Evolutionary conservation across 2,329 filamentous ascomycete species (phyloP).

Genomic region (Davidsoniella neocaledoniae): DNA sequence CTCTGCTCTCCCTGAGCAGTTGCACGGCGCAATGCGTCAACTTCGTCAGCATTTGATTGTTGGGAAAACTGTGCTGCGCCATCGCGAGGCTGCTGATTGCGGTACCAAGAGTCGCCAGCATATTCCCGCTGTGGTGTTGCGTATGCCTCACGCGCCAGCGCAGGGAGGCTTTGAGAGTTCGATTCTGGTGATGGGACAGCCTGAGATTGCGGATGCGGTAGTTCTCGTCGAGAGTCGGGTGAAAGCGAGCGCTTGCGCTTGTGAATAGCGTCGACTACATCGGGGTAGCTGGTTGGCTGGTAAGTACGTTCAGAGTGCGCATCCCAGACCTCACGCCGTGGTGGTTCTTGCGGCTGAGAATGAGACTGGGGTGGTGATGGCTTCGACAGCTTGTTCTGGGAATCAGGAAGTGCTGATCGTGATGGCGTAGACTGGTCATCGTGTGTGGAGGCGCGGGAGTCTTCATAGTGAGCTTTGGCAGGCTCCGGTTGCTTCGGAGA

Average conservation of each 20-base stretch:
- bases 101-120: slow-evolving; percentile 31
- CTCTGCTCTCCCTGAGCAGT: slow-evolving; percentile 36
- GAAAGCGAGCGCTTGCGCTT: slow-evolving; percentile 59
- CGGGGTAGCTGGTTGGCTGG: slow-evolving; percentile 7
- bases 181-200: slow-evolving; percentile 1
- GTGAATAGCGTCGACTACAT: slow-evolving; percentile 29
- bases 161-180: slow-evolving; percentile 2
- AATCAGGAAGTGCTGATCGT: slow-evolving; percentile 14
- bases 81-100: slow-evolving; percentile 28
- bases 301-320: slow-evolving; percentile 7
- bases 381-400: slow-evolving; percentile 2
- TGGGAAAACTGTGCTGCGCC: slow-evolving; percentile 30
- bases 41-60: slow-evolving; percentile 33
- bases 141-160: slow-evolving; percentile 22
- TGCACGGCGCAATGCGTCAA: slow-evolving; percentile 28
- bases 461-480: slow-evolving; percentile 14
- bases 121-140: slow-evolving; percentile 27
- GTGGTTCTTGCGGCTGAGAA: slow-evolving; percentile 3
- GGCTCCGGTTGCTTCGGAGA: slow-evolving; percentile 28
- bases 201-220: slow-evolving; percentile 16
- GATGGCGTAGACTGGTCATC: slow-evolving; percentile 1
- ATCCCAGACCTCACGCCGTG: slow-evolving; percentile 10
- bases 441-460: slow-evolving; percentile 4
- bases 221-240: slow-evolving; percentile 30
- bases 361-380: slow-evolving; percentile 4